Conservation (phyloP, 2,329 filamentous ascomycete species). For the Fusarium globosum region DNA sequence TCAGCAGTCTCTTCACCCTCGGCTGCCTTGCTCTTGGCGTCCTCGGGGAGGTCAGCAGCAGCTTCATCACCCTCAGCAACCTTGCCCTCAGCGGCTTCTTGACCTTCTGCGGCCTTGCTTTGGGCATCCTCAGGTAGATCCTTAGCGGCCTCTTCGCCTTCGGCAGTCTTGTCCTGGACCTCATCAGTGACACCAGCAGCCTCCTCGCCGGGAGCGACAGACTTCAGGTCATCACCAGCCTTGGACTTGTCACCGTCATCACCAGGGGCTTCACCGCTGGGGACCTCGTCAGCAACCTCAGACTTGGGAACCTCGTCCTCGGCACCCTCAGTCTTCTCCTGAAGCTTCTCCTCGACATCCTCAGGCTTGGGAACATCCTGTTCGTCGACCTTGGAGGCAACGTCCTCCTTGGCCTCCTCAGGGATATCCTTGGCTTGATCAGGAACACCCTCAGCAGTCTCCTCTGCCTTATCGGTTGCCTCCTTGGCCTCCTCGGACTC, state of each 20-base stretch:
- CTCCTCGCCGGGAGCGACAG: slow-evolving; percentile 52
- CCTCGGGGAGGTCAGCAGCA: background rate
- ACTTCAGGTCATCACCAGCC: slow-evolving; percentile 52
- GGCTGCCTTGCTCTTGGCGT: slow-evolving; percentile 9
- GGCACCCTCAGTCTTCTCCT: slow-evolving; percentile 26
- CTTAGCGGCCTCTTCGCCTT: slow-evolving; percentile 10
- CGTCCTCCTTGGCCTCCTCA: slow-evolving; percentile 30
- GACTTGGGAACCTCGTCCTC: slow-evolving; percentile 40
- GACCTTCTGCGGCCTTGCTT: slow-evolving; percentile 41
- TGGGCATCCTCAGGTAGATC: slow-evolving; percentile 12
- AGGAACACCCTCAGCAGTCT: slow-evolving; percentile 28
- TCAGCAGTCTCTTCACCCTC: slow-evolving; percentile 9
- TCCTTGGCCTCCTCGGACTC: slow-evolving; percentile 30
- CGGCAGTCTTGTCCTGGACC: slow-evolving; percentile 32
- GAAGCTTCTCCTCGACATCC: slow-evolving; percentile 21
- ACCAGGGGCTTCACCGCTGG: background rate
- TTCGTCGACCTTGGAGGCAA: slow-evolving; percentile 27
- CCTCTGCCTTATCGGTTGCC: slow-evolving; percentile 23
- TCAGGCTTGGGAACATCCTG: slow-evolving; percentile 29
- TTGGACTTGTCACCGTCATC: slow-evolving; percentile 33
- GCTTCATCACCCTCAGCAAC: slow-evolving; percentile 2
- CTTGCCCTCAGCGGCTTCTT: slow-evolving; percentile 15
- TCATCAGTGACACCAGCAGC: slow-evolving; percentile 45
- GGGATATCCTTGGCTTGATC: slow-evolving; percentile 27
- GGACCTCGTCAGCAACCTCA: slow-evolving; percentile 9